Evolutionary conservation across 1,284 basidiomycete species (phyloP).

Genomic region (Vanrija pseudolonga): DNA sequence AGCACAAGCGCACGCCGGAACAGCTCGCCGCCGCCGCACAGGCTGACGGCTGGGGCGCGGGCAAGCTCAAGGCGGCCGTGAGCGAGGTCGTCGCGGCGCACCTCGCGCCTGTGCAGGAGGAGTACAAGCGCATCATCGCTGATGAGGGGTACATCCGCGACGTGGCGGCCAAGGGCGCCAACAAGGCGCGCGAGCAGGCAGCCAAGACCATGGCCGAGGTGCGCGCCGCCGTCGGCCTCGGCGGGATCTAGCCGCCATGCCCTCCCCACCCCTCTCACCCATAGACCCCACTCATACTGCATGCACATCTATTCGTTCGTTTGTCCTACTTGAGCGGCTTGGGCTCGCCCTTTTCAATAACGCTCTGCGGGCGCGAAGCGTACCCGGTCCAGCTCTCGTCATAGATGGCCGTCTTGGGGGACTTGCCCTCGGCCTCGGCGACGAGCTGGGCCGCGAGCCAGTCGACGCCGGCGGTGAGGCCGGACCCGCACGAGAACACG

Average conservation of each 20-base stretch:
- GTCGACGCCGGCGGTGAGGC: constrained; percentile 92
- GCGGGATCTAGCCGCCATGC: neutral
- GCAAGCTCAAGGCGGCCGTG: constrained; percentile 68
- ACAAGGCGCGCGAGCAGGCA: constrained; percentile 62
- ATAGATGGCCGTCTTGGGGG: constrained; percentile 45
- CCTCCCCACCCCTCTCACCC: neutral
- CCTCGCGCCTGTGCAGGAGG: constrained; percentile 64
- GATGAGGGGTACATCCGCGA: constrained; percentile 63
- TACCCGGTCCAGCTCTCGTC: constrained; percentile 50
- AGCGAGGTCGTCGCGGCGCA: constrained; percentile 67
- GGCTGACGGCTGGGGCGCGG: constrained; percentile 53
- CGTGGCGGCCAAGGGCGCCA: constrained; percentile 64
- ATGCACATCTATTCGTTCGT: neutral
- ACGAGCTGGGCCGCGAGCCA: constrained; percentile 84
- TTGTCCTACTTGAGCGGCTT: neutral
- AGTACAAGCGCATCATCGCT: constrained; percentile 62
- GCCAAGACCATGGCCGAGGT: constrained; percentile 65
- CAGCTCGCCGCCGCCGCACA: constrained; percentile 54
- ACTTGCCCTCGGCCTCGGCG: constrained; percentile 65
- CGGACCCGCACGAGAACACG: constrained; percentile 78
- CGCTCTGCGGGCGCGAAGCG: constrained; percentile 25
- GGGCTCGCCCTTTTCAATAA: constrained; percentile 17
- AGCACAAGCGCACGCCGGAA: constrained; percentile 49
- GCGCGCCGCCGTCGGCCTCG: constrained; percentile 62
- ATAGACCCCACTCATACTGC: neutral